phyloP scores from a whole-genome alignment of 495 filamentous ascomycete genomes.

The Sporormia fimetaria region DNA sequence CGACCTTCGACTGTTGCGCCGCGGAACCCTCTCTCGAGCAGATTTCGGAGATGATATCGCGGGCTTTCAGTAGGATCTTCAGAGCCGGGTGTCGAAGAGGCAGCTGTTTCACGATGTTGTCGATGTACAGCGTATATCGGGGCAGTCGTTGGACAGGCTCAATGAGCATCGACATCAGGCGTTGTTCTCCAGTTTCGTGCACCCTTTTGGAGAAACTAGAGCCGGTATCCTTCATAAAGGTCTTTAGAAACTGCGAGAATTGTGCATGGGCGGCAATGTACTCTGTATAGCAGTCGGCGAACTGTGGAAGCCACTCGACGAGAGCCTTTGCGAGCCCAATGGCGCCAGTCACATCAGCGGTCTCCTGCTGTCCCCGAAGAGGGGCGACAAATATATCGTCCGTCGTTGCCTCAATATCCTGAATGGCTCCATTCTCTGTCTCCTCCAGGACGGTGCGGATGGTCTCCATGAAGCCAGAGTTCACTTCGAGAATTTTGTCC shows the following conservation, averaged over 20 bases:
- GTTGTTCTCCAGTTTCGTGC: constrained; percentile 78
- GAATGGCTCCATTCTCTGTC: constrained; percentile 63
- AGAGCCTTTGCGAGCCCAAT: constrained; percentile 64
- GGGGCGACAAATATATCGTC: constrained; percentile 23
- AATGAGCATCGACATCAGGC: constrained; percentile 81
- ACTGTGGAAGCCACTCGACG: constrained; percentile 80
- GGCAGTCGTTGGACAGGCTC: constrained; percentile 93
- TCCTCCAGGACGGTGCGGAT: constrained; percentile 67
- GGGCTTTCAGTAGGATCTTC: constrained; percentile 64
- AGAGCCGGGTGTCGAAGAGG: constrained; percentile 75
- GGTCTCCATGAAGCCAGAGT: constrained; percentile 63
- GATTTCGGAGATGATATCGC: constrained; percentile 87
- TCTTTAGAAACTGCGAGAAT: constrained; percentile 67
- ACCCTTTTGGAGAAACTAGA: constrained; percentile 72
- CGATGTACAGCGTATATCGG: constrained; percentile 89
- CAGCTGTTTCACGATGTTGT: constrained; percentile 78
- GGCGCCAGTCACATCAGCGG: constrained; percentile 58
- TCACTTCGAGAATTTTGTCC: constrained; percentile 64
- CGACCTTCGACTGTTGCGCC: constrained; percentile 55
- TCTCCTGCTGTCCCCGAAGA: constrained; percentile 18
- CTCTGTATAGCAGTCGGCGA: constrained; percentile 76
- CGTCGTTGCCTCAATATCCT: constrained; percentile 31
- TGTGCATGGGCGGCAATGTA: constrained; percentile 79
- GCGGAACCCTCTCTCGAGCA: constrained; percentile 69
- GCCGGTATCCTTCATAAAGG: constrained; percentile 56